Evolutionary conservation across 495 filamentous ascomycete species (phyloP), one percentile per base, ranked within the genome.

Genomic region (Podospora australis): DNA sequence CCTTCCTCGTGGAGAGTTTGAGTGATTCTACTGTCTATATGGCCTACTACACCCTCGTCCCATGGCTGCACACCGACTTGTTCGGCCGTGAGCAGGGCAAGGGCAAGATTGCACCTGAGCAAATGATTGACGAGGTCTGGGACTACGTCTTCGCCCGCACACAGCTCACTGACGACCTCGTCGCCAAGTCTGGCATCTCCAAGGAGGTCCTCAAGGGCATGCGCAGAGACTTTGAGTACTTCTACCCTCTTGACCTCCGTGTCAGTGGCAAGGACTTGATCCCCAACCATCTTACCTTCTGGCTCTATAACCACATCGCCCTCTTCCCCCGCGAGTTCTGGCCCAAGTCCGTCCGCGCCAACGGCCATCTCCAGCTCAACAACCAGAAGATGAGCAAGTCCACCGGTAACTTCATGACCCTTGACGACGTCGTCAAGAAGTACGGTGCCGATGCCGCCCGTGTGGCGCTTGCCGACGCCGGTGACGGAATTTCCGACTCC

Each of bases 331-430:
- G 77, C 34, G 79, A 94, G 58, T 89, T 86, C 73, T 95, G 90
- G 89, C 91, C 90, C 14, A 74, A 75, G 41, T 81, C 81, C 41
- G 71, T 97, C 45, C 82, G 92, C 46, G 81, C 83, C 32, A 98
- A 98, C 62, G 92, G 92, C 6, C 91, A 96, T 70, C 76, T 96
- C 50, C 79, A 94, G 60, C 77, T 97, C 39, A 97, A 96, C 60
- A 90, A 90, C 29, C 87, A 94, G 53, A 98, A 96, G 75, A 96
- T 97, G 92, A 82, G 79, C 66, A 98, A 98, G 71, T 85, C 79
- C 49, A 94, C 88, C 4, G 89, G 91, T 56, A 96, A 96, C 70
- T 98, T 98, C 72, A 75, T 98, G 59, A 98, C 91, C 17, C 73
- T 98, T 21, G 79, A 83, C 53, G 86, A 95, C 41, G 79, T 87